These are phyloP conservation scores for Podila epicladia DNA, from an alignment of 192 early-diverging fungal genomes.

Conservation along the genomic window DNA sequence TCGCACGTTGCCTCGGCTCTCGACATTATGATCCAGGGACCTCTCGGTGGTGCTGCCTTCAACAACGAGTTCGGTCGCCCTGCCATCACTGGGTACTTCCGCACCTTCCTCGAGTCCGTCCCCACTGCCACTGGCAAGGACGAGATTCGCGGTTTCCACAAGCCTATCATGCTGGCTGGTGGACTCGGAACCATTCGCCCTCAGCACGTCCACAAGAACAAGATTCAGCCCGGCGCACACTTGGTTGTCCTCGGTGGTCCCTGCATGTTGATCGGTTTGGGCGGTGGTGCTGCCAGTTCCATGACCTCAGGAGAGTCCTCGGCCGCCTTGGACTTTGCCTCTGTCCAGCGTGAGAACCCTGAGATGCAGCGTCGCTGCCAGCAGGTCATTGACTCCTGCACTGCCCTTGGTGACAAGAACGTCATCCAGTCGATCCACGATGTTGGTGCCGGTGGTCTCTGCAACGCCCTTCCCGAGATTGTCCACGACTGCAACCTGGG, in stretches of 20 bases:
- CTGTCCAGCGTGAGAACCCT: conserved; percentile 98
- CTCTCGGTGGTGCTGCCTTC: conserved; percentile 97
- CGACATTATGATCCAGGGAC: conserved; percentile 98
- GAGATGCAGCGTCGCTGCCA: conserved; percentile 99
- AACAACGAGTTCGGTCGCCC: conserved; percentile 99
- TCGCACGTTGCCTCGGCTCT: conserved; percentile 90
- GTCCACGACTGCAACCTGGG: conserved; percentile 96
- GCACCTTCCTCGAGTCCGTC: conserved; percentile 82
- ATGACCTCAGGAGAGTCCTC: conserved; percentile 89
- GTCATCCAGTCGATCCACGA: conserved; percentile 97
- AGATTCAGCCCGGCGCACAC: conserved; percentile 81
- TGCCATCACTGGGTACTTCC: conserved; percentile 94
- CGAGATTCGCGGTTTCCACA: conserved; percentile 97
- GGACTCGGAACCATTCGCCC: conserved; percentile 94
- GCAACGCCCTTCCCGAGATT: conserved; percentile 97
- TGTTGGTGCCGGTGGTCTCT: conserved; percentile 98
- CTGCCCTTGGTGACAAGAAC: conserved; percentile 77
- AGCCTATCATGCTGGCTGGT: conserved; percentile 99
- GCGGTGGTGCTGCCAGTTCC: conserved; percentile 98
- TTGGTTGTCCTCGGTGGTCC: conserved; percentile 97
- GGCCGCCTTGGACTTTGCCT: conserved; percentile 94
- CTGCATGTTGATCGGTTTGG: conserved; percentile 98
- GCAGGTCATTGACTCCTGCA: conserved; percentile 97
- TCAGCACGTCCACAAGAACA: conserved; percentile 88
- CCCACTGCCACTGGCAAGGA: conserved; percentile 59